Base-by-base conservation (phyloP, 768 basidiomycete genomes). In the Panus rudis region DNA sequence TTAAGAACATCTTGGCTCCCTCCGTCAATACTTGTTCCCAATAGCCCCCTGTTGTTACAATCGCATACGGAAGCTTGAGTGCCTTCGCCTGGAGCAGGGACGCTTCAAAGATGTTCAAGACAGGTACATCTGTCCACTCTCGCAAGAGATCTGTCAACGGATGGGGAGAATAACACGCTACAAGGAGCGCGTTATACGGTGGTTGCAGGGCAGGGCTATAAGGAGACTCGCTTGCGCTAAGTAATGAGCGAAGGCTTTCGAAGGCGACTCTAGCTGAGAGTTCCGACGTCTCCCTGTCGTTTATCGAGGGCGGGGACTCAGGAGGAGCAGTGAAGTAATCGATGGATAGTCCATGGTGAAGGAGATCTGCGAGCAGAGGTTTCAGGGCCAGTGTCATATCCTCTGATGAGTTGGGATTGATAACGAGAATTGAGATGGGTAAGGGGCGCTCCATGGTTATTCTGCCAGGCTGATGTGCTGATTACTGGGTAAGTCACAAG, bases 41-140 rank as follows among this genome's bases (percentile, higher is more conserved):
- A 16, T 59, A 57, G n/a, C 50, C 49, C 4, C 63, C 65, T 4
- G 64, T 67, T 31, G 65, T 64, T 17, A 67, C 60, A 42, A 67
- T 62, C 10, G 61, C 65, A 43, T 64, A 69, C 14, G 46, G 50
- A 23, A 42, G 26, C 12, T 51, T 57, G 38, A 49, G 42, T 11
- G 47, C 45, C 28, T 60, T 39, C 10, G 60, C 56, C 23, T 61
- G 54, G 21, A 62, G 40, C 37, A 65, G 31, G 37, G 57, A 58
- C 8, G 64, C 62, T 43, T 69, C 62, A 50, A 68, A 62, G 40
- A 69, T 66, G 30, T 60, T 62, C 12, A 65, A 46, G 6, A 62
- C 61, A 2, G 59, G 60, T 17, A 26, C 45, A 14, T 28, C 11
- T 3, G 43, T 45, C 5, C 46, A 30, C 20, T 49, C 35, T 17